Evolutionary conservation across 78 protist genomes (phyloP).

Genomic region (Dictyostelium purpureum): DNA sequence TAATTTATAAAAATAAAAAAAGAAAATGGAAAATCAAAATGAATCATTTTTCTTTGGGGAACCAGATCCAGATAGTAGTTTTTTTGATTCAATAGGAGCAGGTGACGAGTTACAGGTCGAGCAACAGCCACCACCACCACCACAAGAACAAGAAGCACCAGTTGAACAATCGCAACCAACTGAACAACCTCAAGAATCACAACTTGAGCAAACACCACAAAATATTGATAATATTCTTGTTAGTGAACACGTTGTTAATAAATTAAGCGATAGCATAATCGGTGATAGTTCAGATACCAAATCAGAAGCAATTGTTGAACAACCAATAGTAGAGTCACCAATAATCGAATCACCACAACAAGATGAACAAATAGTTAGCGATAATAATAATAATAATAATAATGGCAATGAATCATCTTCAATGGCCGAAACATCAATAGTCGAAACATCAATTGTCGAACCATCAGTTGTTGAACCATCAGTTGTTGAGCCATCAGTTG

Average conservation of each 20-base stretch:
- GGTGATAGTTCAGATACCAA: too few species aligned
- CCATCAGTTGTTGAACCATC: not conserved
- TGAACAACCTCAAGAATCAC: not conserved
- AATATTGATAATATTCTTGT: not conserved
- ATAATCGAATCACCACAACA: too few species aligned
- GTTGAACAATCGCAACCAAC: not conserved
- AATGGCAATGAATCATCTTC: not conserved
- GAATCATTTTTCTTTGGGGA: not conserved
- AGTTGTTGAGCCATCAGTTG: not conserved
- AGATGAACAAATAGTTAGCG: not conserved
- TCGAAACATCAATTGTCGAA: not conserved
- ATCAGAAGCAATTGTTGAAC: too few species aligned
- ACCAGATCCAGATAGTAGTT: constrained; percentile 4
- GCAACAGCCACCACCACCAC: not conserved
- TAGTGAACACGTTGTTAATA: not conserved
- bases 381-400: not conserved
- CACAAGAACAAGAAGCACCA: not conserved
- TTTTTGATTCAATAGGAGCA: constrained; percentile 35
- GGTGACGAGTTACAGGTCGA: too few species aligned
- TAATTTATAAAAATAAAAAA: not conserved
- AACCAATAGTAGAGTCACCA: too few species aligned
- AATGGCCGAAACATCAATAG: not conserved
- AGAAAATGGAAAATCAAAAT: constrained; percentile 22
- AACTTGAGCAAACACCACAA: not conserved
- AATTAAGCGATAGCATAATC: too few species aligned